Conservation (phyloP, 176 grass and related monocot species). For the Pharus latifolius region DNA sequence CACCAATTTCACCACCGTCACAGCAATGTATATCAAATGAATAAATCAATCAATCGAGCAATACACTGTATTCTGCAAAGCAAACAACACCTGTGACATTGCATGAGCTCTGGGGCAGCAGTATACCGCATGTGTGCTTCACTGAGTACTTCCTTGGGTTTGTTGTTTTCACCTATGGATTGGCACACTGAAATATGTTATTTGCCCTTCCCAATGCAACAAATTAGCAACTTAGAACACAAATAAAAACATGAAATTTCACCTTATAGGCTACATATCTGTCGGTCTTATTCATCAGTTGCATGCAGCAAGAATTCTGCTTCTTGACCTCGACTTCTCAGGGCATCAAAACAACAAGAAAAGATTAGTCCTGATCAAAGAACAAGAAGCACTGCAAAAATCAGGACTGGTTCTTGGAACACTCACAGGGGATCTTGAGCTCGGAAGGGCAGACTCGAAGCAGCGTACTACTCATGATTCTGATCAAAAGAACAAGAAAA, state of each 20-base stretch:
- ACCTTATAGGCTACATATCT: conserved; percentile 82
- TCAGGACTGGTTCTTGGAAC: not conserved
- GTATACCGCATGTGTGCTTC: conserved; percentile 53
- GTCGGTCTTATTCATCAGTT: conserved; percentile 70
- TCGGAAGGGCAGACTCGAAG: conserved; percentile 71
- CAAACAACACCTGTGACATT: conserved; percentile 44
- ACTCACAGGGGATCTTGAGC: conserved; percentile 81
- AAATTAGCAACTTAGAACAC: not conserved
- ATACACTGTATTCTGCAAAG: not conserved
- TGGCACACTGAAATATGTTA: not conserved
- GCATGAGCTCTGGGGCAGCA: conserved; percentile 47
- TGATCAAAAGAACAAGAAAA: not conserved
- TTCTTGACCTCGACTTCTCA: conserved; percentile 69
- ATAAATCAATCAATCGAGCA: not conserved
- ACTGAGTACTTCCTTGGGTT: conserved; percentile 83
- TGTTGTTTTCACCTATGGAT: conserved; percentile 80
- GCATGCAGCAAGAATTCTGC: conserved; percentile 71
- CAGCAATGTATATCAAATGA: not conserved
- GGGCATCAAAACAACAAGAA: not conserved
- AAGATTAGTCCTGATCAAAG: conserved; percentile 5
- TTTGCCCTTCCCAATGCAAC: not conserved
- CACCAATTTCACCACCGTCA: not conserved
- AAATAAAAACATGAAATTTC: not conserved
- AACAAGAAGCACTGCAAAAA: not conserved
- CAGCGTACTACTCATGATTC: conserved; percentile 47